Evolutionary conservation across 306 rosid genomes (phyloP).

Genomic region (Cucurbita ficifolia): DNA sequence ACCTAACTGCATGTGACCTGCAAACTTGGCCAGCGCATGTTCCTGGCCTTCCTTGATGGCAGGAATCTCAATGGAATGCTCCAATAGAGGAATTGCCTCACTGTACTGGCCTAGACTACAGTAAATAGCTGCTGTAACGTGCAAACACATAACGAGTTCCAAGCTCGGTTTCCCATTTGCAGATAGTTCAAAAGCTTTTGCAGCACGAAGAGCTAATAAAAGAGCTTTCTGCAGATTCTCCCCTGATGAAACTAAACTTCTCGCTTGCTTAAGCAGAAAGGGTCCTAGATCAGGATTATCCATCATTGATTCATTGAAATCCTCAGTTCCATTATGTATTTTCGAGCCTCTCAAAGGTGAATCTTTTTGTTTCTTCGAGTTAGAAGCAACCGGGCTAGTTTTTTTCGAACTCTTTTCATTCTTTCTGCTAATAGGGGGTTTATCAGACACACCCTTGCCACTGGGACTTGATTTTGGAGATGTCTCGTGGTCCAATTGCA

Average conservation of each 20-base stretch:
- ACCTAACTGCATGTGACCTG: constrained; percentile 90
- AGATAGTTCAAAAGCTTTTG: constrained; percentile 38
- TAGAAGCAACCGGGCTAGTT: constrained; percentile 19
- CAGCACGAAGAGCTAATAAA: constrained; percentile 63
- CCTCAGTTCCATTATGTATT: constrained; percentile 18
- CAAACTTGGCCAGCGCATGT: constrained; percentile 73
- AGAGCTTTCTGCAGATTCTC: constrained; percentile 58
- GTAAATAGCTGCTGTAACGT: constrained; percentile 70
- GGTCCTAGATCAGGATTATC: constrained; percentile 54
- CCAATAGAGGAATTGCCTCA: constrained; percentile 65
- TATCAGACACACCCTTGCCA: constrained; percentile 29
- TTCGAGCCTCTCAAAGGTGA: constrained; percentile 27
- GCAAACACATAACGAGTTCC: constrained; percentile 79
- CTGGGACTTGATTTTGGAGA: constrained; percentile 25
- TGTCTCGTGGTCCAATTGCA: constrained; percentile 13
- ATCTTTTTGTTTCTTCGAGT: constrained; percentile 20
- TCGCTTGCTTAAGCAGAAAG: constrained; percentile 67
- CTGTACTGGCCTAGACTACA: constrained; percentile 53
- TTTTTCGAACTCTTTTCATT: constrained; percentile 29
- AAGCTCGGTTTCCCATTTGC: constrained; percentile 49
- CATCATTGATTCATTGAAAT: constrained; percentile 13
- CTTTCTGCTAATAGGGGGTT: constrained; percentile 38
- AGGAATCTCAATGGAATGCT: constrained; percentile 61
- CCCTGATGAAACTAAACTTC: constrained; percentile 58
- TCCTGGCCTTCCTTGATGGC: constrained; percentile 45